phyloP scores from a whole-genome alignment of 176 grass and related monocot genomes.

The Triticum dicoccoides region DNA sequence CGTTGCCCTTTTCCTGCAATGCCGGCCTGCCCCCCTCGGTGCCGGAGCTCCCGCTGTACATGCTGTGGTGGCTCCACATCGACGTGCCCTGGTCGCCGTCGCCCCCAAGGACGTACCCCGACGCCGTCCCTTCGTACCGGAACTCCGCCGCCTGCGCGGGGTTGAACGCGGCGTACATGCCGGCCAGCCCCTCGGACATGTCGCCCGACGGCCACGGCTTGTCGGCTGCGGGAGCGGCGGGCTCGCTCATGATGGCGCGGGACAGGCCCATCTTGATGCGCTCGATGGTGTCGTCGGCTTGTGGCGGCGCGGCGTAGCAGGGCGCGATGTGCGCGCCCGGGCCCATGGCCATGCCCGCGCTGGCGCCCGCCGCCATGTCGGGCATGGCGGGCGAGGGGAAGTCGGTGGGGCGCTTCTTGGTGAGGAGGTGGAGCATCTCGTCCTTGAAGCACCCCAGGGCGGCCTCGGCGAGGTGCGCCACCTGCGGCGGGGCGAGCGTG shows the following conservation, averaged over 20 bases:
- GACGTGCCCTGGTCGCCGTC: constrained; percentile 39
- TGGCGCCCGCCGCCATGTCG: neutral
- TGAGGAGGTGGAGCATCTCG: constrained; percentile 98
- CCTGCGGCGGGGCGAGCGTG: constrained; percentile 82
- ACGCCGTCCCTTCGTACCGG: constrained; percentile 55
- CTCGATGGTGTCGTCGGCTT: constrained; percentile 55
- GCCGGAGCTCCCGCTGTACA: constrained; percentile 61
- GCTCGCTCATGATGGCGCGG: constrained; percentile 66
- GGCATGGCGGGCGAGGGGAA: constrained; percentile 26
- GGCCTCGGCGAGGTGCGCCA: constrained; percentile 86
- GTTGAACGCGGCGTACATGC: constrained; percentile 42
- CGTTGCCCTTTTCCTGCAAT: constrained; percentile 32
- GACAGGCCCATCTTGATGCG: constrained; percentile 78
- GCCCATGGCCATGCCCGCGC: neutral
- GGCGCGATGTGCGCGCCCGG: neutral
- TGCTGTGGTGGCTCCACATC: constrained; percentile 64
- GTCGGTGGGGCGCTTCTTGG: constrained; percentile 65
- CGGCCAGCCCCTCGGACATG: constrained; percentile 36
- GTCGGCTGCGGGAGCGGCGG: neutral
- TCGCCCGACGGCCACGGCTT: constrained; percentile 30
- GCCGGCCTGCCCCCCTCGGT: constrained; percentile 18
- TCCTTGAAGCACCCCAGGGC: constrained; percentile 98
- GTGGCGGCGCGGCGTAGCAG: constrained; percentile 20
- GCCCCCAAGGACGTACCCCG: constrained; percentile 34
- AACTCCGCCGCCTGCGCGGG: constrained; percentile 33